These are phyloP conservation scores for Nepenthes mirabilis DNA, from an alignment of 148 eudicot genomes.

Conservation along the genomic window DNA sequence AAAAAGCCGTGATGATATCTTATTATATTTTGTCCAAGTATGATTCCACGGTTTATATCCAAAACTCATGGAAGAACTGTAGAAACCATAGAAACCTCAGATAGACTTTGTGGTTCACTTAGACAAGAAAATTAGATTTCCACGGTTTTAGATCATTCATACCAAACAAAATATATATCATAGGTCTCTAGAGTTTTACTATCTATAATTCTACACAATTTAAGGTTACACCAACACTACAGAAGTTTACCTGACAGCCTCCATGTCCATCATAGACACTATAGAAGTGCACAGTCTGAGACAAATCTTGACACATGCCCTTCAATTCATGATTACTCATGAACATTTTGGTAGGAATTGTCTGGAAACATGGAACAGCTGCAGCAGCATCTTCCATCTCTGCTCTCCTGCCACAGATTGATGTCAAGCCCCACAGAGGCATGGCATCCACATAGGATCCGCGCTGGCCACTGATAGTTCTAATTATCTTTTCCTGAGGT, in stretches of 20 bases:
- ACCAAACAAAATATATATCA: too few relatives aligned
- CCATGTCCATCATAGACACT: slow-evolving; percentile 66
- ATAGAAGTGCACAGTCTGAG: slow-evolving; percentile 28
- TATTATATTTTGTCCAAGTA: too few relatives aligned
- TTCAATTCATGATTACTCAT: slow-evolving; percentile 16
- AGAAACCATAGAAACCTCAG: background rate
- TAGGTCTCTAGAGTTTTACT: too few relatives aligned
- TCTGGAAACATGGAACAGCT: slow-evolving; percentile 27
- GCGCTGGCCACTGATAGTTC: slow-evolving; percentile 22
- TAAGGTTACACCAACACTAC: too few relatives aligned
- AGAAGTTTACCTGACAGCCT: slow-evolving; percentile 36
- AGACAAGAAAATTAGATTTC: too few relatives aligned
- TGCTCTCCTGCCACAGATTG: slow-evolving; percentile 31
- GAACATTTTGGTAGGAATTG: slow-evolving; percentile 32
- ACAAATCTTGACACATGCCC: slow-evolving; percentile 18
- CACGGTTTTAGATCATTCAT: too few relatives aligned
- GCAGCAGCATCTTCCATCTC: slow-evolving; percentile 54
- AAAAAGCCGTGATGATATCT: background rate
- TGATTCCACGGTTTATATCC: too few relatives aligned
- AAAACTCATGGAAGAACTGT: too few relatives aligned
- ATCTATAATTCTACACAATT: too few relatives aligned
- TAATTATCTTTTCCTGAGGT: slow-evolving; percentile 20
- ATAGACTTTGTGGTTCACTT: too few relatives aligned
- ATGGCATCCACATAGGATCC: slow-evolving; percentile 17
- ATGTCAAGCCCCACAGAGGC: slow-evolving; percentile 47